These are phyloP conservation scores for Isabelozyma gotoi DNA, from an alignment of 805 yeast genomes.

Conservation along the genomic window DNA sequence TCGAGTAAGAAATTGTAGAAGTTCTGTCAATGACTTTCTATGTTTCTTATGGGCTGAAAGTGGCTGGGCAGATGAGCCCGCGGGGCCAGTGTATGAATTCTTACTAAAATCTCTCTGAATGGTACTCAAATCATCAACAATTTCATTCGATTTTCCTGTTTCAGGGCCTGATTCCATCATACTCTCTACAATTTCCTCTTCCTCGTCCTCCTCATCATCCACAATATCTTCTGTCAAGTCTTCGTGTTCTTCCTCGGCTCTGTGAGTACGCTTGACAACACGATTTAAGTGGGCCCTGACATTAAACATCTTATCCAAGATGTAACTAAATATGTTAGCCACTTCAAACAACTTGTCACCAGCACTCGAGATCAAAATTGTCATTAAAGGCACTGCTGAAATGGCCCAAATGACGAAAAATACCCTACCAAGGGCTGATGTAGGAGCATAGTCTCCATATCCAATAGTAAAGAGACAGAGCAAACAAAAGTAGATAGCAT, in stretches of 20 bases:
- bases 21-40: constrained; percentile 13
- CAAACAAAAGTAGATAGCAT: constrained; percentile 73
- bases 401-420: constrained; percentile 81
- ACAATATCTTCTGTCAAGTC: constrained; percentile 4
- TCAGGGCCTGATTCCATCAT: neutral
- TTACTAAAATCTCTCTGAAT: no score
- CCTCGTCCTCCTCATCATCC: constrained; percentile 9
- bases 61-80: no score
- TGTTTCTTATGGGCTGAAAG: no score
- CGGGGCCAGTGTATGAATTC: no score
- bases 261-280: neutral
- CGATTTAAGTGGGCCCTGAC: neutral
- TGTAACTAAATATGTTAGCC: constrained; percentile 14
- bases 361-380: constrained; percentile 68
- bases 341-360: constrained; percentile 57
- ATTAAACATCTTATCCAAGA: constrained; percentile 5
- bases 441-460: constrained; percentile 75
- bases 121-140: no score
- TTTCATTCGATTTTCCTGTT: no score
- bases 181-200: neutral
- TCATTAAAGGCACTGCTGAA: constrained; percentile 84
- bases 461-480: constrained; percentile 80
- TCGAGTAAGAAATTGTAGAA: constrained; percentile 28
- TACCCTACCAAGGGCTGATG: constrained; percentile 61
- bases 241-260: constrained; percentile 1